Evolutionary conservation across 495 filamentous ascomycete species (phyloP).

Genomic region (Podospora tetraspora): DNA sequence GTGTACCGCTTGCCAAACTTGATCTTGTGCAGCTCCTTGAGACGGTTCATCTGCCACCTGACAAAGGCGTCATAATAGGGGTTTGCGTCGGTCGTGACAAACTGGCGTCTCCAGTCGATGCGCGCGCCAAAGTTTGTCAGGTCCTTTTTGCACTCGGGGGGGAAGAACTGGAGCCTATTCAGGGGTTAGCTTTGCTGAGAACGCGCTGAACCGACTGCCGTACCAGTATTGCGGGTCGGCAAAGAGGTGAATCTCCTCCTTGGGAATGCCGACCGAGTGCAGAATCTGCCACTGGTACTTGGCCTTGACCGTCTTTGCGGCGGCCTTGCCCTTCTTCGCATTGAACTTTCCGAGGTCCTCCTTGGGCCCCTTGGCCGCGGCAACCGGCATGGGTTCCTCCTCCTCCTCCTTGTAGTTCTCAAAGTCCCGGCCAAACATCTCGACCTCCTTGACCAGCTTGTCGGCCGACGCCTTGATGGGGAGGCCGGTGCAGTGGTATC

Average conservation of each 20-base stretch:
- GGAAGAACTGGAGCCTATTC: constrained; percentile 75
- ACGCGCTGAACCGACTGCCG: neutral
- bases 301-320: constrained; percentile 83
- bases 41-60: constrained; percentile 93
- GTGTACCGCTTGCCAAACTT: constrained; percentile 93
- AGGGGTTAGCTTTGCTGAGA: constrained; percentile 42
- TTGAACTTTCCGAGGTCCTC: constrained; percentile 87
- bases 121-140: constrained; percentile 76
- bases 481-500: constrained; percentile 93
- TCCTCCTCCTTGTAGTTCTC: constrained; percentile 64
- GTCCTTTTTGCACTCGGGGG: constrained; percentile 73
- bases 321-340: constrained; percentile 90
- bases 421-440: constrained; percentile 84
- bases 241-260: constrained; percentile 85
- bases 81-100: constrained; percentile 95
- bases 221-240: constrained; percentile 86
- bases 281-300: constrained; percentile 54
- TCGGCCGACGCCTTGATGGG: constrained; percentile 97
- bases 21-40: constrained; percentile 87
- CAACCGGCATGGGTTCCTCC: constrained; percentile 20
- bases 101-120: constrained; percentile 86
- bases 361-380: constrained; percentile 32
- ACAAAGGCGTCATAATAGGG: constrained; percentile 96
- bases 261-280: constrained; percentile 71
- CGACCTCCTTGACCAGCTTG: constrained; percentile 82